phyloP scores from a whole-genome alignment of 1,284 basidiomycete species.

The Lentinula novae-zelandiae region DNA sequence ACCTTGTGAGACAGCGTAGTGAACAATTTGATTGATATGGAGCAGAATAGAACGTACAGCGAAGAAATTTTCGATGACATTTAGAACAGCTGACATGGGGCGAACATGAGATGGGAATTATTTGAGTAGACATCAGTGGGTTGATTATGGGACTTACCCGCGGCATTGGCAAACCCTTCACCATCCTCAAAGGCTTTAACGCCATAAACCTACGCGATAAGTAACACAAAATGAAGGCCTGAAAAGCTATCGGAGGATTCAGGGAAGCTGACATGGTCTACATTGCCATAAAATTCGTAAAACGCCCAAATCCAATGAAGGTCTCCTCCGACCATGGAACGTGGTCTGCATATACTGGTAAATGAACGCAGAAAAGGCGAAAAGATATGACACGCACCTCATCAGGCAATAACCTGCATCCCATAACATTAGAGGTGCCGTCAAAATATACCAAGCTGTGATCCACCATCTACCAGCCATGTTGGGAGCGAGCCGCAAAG shows the following conservation, averaged over 20 bases:
- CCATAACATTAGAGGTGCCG: slow-evolving; percentile 16
- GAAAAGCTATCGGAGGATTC: not conserved
- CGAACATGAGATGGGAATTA: not conserved
- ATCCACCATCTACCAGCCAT: slow-evolving; percentile 13
- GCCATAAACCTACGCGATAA: slow-evolving; percentile 40
- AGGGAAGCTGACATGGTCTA: slow-evolving; percentile 39
- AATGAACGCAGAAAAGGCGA: not conserved
- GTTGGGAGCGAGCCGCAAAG: not conserved
- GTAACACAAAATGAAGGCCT: slow-evolving; percentile 1
- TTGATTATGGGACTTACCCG: slow-evolving; percentile 31
- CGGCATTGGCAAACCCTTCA: slow-evolving; percentile 54
- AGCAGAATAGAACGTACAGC: slow-evolving; percentile 29
- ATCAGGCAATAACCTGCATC: slow-evolving; percentile 18
- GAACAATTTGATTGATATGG: slow-evolving; percentile 1
- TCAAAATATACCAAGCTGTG: slow-evolving; percentile 15
- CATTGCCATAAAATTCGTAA: slow-evolving; percentile 43
- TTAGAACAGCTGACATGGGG: slow-evolving; percentile 39
- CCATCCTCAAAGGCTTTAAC: slow-evolving; percentile 37
- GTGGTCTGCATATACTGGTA: slow-evolving; percentile 5
- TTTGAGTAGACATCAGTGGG: not conserved
- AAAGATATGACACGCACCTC: slow-evolving; percentile 8
- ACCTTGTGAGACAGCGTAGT: slow-evolving; percentile 22
- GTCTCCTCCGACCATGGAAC: slow-evolving; percentile 35
- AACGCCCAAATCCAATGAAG: slow-evolving; percentile 55
- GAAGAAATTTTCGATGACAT: slow-evolving; percentile 49